These are phyloP conservation scores for Diaporthe citriasiana DNA, from an alignment of 2,329 filamentous ascomycete genomes.

Conservation along the genomic window DNA sequence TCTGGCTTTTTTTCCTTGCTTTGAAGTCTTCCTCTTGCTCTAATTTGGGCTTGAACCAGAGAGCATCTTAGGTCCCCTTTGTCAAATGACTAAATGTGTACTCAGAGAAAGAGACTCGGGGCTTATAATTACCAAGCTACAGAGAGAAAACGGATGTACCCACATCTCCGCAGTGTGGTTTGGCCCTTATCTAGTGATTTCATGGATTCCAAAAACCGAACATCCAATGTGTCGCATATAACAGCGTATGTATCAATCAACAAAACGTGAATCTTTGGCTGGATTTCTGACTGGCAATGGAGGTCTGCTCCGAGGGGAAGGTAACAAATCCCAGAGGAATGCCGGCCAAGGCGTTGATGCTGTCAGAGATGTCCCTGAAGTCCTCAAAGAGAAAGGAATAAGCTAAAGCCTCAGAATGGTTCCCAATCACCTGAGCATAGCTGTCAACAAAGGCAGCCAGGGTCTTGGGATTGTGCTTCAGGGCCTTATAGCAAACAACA, in stretches of 20 bases:
- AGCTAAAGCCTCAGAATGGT: constrained; percentile 38
- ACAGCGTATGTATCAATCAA: constrained; percentile 48
- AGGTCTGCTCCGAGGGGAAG: constrained; percentile 51
- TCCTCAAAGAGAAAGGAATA: constrained; percentile 43
- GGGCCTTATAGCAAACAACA: not conserved
- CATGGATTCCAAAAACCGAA: no score
- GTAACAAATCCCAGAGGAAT: constrained; percentile 50
- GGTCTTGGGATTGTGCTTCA: not conserved
- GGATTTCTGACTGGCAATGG: constrained; percentile 49
- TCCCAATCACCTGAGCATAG: constrained; percentile 39
- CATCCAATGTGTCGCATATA: constrained; percentile 49
- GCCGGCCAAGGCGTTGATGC: constrained; percentile 51
- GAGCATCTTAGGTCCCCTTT: no score
- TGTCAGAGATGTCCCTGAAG: constrained; percentile 53
- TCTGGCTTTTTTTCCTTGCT: no score
- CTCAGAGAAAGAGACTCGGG: no score
- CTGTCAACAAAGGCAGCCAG: constrained; percentile 21
- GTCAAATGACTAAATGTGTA: no score
- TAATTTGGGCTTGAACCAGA: no score
- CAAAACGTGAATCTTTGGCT: constrained; percentile 46
- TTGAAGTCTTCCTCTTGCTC: no score
- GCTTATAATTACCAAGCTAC: no score
- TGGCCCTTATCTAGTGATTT: no score
- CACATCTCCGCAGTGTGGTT: no score
- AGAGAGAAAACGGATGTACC: no score